phyloP scores from a whole-genome alignment of 2,329 filamentous ascomycete genomes.

The Sclerotinia nivalis region DNA sequence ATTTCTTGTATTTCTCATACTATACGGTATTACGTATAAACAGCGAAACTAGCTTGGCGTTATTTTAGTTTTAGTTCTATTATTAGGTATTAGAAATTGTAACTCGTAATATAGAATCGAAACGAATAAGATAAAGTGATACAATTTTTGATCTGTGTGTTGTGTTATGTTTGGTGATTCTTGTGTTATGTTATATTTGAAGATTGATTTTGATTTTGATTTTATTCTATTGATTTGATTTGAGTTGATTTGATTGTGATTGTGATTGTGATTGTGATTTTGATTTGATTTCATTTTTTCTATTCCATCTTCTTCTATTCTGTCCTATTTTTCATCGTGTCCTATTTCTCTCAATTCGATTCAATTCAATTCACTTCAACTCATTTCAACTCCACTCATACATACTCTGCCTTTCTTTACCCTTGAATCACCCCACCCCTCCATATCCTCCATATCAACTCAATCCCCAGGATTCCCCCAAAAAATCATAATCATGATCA shows the following conservation, averaged over 20 bases:
- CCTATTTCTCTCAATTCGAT: not conserved
- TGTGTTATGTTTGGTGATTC: no score
- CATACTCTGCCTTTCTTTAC: not conserved
- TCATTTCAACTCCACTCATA: not conserved
- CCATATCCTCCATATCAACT: not conserved
- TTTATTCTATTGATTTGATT: not conserved
- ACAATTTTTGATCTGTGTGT: no score
- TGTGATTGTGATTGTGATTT: no score
- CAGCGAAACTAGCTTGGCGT: no score
- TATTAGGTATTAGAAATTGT: no score
- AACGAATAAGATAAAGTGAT: no score
- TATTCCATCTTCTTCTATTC: not conserved
- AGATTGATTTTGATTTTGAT: not conserved
- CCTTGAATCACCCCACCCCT: not conserved
- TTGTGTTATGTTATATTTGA: not conserved
- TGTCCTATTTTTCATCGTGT: not conserved
- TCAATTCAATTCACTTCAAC: not conserved
- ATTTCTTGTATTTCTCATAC: no score
- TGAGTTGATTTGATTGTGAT: not conserved
- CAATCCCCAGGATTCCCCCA: not conserved
- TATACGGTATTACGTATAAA: no score
- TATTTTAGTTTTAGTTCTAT: no score
- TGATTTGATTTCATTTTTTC: not conserved
- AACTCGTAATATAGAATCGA: no score
- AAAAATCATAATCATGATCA: not conserved